Conservation (phyloP, 2,329 filamentous ascomycete species). For the Basipetospora chlamydospora region DNA sequence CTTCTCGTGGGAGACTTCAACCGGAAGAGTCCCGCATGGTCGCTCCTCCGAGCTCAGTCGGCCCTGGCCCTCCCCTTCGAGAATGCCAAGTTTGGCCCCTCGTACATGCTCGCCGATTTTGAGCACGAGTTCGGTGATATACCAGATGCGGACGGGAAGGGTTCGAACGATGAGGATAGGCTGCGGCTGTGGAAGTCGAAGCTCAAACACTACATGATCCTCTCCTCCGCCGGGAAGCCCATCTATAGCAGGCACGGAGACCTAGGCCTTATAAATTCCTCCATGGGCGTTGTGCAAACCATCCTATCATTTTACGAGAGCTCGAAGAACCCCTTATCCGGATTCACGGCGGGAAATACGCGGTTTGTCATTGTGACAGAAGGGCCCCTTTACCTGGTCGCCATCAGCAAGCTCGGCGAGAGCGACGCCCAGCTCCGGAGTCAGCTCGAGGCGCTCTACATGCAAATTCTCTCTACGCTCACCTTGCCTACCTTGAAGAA, state of each 20-base stretch:
- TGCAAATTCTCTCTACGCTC: slow-evolving; percentile 92
- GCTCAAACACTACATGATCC: slow-evolving; percentile 90
- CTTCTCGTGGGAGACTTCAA: slow-evolving; percentile 59
- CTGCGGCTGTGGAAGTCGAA: slow-evolving; percentile 76
- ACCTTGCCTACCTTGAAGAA: slow-evolving; percentile 76
- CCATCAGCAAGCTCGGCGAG: slow-evolving; percentile 83
- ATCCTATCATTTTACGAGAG: slow-evolving; percentile 95
- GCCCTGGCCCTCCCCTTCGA: slow-evolving; percentile 48
- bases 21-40: slow-evolving; percentile 54
- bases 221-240: slow-evolving; percentile 91
- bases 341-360: slow-evolving; percentile 75
- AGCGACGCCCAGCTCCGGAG: slow-evolving; percentile 75
- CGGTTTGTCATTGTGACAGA: slow-evolving; percentile 77
- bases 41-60: slow-evolving; percentile 48
- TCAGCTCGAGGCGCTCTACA: slow-evolving; percentile 88
- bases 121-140: slow-evolving; percentile 65
- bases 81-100: slow-evolving; percentile 24
- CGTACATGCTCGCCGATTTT: slow-evolving; percentile 52
- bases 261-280: slow-evolving; percentile 75
- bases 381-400: slow-evolving; percentile 82
- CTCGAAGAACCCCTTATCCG: slow-evolving; percentile 58
- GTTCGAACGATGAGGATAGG: slow-evolving; percentile 38
- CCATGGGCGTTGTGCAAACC: slow-evolving; percentile 89
- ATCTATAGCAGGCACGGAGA: slow-evolving; percentile 95
- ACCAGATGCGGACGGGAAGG: slow-evolving; percentile 33